These are phyloP conservation scores for Royoungia palumana DNA, from an alignment of 768 basidiomycete genomes.

Conservation along the genomic window DNA sequence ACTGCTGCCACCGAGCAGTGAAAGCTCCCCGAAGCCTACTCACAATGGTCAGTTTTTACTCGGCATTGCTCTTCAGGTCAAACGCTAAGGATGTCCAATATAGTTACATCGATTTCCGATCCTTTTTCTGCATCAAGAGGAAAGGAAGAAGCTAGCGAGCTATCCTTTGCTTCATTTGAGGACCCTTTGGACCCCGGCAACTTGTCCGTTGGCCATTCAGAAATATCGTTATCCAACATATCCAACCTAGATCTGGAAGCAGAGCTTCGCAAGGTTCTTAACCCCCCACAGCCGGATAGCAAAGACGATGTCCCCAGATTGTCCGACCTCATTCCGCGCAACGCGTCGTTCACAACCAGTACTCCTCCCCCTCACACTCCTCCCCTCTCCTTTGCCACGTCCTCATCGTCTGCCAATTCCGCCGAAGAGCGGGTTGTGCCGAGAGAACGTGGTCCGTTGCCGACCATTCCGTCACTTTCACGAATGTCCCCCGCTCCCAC, in stretches of 20 bases:
- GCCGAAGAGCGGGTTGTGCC: slow-evolving; percentile 7
- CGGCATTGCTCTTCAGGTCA: neutral
- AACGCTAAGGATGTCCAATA: neutral
- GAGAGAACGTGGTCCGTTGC: slow-evolving; percentile 2
- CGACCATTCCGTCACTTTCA: slow-evolving; percentile 3
- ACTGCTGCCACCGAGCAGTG: slow-evolving; percentile 12
- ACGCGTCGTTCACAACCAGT: slow-evolving; percentile 23
- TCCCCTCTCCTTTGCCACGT: slow-evolving; percentile 16
- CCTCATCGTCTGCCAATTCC: slow-evolving; percentile 17
- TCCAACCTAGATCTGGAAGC: slow-evolving; percentile 32
- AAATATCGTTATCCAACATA: slow-evolving; percentile 33
- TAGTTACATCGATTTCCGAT: slow-evolving; percentile 19
- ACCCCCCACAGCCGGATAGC: slow-evolving; percentile 9
- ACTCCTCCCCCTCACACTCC: slow-evolving; percentile 26
- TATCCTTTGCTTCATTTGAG: slow-evolving; percentile 28
- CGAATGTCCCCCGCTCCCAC: slow-evolving; percentile 1
- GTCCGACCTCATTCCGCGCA: slow-evolving; percentile 24
- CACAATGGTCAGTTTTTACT: slow-evolving; percentile 13
- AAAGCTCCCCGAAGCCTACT: slow-evolving; percentile 22
- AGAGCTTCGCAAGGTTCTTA: slow-evolving; percentile 25
- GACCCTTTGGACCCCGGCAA: slow-evolving; percentile 32
- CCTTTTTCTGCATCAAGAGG: slow-evolving; percentile 17
- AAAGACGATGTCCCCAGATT: slow-evolving; percentile 19
- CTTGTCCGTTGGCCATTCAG: slow-evolving; percentile 35
- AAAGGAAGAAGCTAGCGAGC: slow-evolving; percentile 27